phyloP scores from a whole-genome alignment of 164 flowering plant species.

The Cinnamomum chago region DNA sequence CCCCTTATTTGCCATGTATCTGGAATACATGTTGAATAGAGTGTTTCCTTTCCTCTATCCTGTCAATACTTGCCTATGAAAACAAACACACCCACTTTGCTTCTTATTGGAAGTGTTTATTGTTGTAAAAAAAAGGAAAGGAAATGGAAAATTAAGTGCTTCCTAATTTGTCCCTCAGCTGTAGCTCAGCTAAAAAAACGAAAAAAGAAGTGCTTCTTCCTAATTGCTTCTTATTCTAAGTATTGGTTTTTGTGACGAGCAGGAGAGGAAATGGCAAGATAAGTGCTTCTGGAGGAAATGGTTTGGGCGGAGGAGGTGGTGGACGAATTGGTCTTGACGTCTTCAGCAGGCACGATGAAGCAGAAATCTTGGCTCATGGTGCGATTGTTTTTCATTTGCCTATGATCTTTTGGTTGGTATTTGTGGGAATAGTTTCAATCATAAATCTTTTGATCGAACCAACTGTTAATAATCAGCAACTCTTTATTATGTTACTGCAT shows the following conservation, averaged over 20 bases:
- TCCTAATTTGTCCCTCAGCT: too few relatives aligned
- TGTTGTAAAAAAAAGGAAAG: too few relatives aligned
- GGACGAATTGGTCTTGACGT: constrained; percentile 83
- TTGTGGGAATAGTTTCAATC: neutral
- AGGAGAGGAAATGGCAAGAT: constrained; percentile 90
- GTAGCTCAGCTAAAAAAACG: too few relatives aligned
- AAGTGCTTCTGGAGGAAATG: constrained; percentile 93
- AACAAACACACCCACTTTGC: too few relatives aligned
- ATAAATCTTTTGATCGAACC: neutral
- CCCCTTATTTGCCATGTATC: too few relatives aligned
- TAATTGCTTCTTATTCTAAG: too few relatives aligned
- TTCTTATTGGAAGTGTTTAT: too few relatives aligned
- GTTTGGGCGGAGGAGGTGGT: constrained; percentile 96
- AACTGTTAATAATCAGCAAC: neutral
- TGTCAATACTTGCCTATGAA: too few relatives aligned
- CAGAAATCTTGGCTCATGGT: constrained; percentile 76
- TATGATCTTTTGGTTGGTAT: neutral
- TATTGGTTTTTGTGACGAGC: constrained; percentile 26
- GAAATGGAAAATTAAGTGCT: too few relatives aligned
- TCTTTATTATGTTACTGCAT: neutral
- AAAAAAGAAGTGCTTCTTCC: too few relatives aligned
- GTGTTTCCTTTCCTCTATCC: too few relatives aligned
- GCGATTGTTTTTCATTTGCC: constrained; percentile 14
- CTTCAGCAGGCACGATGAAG: constrained; percentile 81
- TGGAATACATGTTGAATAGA: too few relatives aligned